Conservation (phyloP, 371 early-diverging fungal species). For the Conidiobolus incongruus region DNA sequence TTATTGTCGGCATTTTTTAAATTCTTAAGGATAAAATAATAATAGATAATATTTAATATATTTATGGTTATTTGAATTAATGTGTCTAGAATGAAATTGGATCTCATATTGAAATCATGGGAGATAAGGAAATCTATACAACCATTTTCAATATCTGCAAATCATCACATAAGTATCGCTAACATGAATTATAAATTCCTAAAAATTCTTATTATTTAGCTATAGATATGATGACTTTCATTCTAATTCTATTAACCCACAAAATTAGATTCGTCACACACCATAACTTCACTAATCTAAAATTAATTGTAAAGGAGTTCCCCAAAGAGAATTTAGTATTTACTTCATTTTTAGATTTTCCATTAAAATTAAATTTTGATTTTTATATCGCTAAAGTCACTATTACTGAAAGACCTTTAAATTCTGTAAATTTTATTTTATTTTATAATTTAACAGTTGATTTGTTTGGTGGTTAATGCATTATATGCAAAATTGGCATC, state of each 20-base stretch:
- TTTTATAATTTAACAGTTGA: constrained; percentile 26
- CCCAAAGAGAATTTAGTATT: constrained; percentile 84
- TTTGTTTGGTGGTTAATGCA: constrained; percentile 67
- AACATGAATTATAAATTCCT: neutral
- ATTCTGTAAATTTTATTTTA: constrained; percentile 61
- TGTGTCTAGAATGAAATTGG: no score
- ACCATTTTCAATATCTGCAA: constrained; percentile 49
- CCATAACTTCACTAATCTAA: constrained; percentile 79
- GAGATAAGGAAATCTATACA: constrained; percentile 17
- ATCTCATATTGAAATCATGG: constrained; percentile 14
- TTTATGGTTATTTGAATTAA: no score
- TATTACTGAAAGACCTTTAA: constrained; percentile 54
- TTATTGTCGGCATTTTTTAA: constrained; percentile 59
- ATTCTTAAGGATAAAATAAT: no score
- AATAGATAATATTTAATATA: no score
- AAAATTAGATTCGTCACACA: constrained; percentile 90
- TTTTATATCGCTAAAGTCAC: constrained; percentile 94
- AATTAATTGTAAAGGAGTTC: constrained; percentile 82
- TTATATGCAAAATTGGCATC: constrained; percentile 64
- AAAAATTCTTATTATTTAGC: neutral
- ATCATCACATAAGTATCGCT: constrained; percentile 30
- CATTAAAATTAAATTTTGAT: constrained; percentile 85
- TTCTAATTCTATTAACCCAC: constrained; percentile 50
- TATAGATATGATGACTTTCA: constrained; percentile 57
- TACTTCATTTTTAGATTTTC: constrained; percentile 84